phyloP scores from a whole-genome alignment of 768 basidiomycete species.

The Russula griseocarnosa region DNA sequence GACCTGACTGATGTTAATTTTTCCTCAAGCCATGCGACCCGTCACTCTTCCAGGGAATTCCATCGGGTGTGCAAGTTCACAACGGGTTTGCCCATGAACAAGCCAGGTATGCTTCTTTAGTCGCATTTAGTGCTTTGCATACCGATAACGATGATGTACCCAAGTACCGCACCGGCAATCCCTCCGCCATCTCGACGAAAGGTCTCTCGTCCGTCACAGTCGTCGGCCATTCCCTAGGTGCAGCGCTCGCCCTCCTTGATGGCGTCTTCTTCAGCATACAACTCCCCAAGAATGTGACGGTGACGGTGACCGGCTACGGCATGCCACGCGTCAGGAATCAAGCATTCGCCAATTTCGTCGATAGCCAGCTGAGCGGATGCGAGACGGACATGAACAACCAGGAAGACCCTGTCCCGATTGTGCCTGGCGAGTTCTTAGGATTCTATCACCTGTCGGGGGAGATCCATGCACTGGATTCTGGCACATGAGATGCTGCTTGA shows the following conservation, averaged over 20 bases:
- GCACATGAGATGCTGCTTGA: conserved; percentile 49
- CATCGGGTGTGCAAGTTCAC: no score
- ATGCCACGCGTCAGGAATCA: conserved; percentile 31
- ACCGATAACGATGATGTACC: no score
- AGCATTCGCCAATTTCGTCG: conserved; percentile 8
- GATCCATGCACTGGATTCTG: conserved; percentile 41
- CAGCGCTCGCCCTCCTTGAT: conserved; percentile 32
- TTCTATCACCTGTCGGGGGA: conserved; percentile 45
- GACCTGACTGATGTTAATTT: no score
- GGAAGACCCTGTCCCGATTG: conserved; percentile 39
- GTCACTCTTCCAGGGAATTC: no score
- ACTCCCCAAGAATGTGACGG: conserved; percentile 21
- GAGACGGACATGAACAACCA: conserved; percentile 16
- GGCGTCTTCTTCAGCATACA: conserved; percentile 30
- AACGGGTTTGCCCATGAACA: no score
- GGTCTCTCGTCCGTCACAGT: conserved; percentile 7
- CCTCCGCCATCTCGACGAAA: no score
- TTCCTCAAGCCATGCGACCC: no score
- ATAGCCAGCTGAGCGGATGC: no score
- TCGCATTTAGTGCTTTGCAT: no score
- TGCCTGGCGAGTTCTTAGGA: conserved; percentile 39
- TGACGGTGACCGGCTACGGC: conserved; percentile 29
- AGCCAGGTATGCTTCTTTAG: no score
- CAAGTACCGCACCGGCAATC: no score
- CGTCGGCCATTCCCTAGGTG: conserved; percentile 28